A percentile compares a stretch with the other conserved stretches of the same genome.
Conservation (phyloP, 371 early-diverging fungal genomes). For the Conidiobolus coronatus region DNA sequence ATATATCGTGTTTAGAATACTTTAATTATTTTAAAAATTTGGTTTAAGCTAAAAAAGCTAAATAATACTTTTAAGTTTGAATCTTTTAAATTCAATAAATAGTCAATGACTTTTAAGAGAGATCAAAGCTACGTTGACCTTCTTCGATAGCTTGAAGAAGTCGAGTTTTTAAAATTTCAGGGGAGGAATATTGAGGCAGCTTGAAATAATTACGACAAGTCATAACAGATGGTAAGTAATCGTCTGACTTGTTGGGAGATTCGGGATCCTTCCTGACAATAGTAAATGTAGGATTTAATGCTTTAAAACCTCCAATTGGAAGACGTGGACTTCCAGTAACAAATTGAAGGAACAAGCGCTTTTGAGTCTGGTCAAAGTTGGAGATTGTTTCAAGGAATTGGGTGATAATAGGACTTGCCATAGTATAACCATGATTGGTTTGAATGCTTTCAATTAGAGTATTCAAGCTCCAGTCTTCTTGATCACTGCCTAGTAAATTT, state of each 20-base stretch:
- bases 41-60: no score
- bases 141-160: constrained; percentile 56
- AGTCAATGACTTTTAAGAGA: constrained; percentile 45
- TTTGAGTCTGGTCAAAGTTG: constrained; percentile 24
- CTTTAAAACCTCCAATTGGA: constrained; percentile 73
- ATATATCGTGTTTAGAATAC: no score
- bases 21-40: no score
- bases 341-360: constrained; percentile 69
- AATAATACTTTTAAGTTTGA: no score
- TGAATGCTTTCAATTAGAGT: constrained; percentile 43
- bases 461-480: constrained; percentile 64
- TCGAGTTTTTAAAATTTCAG: constrained; percentile 35
- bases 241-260: constrained; percentile 38
- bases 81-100: no score
- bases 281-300: constrained; percentile 60
- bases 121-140: constrained; percentile 64
- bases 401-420: constrained; percentile 39
- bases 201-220: constrained; percentile 90
- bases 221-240: constrained; percentile 84
- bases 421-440: constrained; percentile 70
- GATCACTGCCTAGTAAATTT: constrained; percentile 30
- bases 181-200: constrained; percentile 59
- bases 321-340: constrained; percentile 80
- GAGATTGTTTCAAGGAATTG: constrained; percentile 40
- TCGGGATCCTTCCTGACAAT: constrained; percentile 61